These are phyloP conservation scores for Garcia nutans DNA, from an alignment of 345 rosid species.

Conservation along the genomic window DNA sequence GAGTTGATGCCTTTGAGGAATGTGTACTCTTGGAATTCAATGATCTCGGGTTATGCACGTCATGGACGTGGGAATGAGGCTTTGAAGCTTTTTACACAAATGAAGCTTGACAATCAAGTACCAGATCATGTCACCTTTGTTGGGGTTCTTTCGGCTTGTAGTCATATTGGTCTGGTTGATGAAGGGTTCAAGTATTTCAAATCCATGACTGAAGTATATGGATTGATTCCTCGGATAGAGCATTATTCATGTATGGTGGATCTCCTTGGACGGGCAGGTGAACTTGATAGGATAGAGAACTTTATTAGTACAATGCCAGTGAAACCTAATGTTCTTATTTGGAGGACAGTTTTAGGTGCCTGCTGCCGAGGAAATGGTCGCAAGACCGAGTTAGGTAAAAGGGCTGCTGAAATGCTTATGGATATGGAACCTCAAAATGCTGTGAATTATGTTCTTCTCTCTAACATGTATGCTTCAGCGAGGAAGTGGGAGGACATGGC, in stretches of 20 bases:
- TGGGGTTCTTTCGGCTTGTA: slow-evolving; percentile 89
- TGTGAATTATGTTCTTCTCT: slow-evolving; percentile 80
- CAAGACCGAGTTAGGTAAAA: slow-evolving; percentile 62
- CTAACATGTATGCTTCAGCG: slow-evolving; percentile 86
- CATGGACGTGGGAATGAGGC: slow-evolving; percentile 83
- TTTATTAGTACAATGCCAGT: slow-evolving; percentile 67
- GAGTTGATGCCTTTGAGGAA: slow-evolving; percentile 65
- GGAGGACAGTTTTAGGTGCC: slow-evolving; percentile 91
- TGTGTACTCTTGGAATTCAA: slow-evolving; percentile 92
- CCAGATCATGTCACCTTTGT: slow-evolving; percentile 97
- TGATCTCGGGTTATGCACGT: slow-evolving; percentile 87
- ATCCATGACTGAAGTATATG: slow-evolving; percentile 58
- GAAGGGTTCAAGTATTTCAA: slow-evolving; percentile 72
- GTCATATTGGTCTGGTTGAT: slow-evolving; percentile 77
- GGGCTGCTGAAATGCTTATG: slow-evolving; percentile 76
- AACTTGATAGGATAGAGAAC: slow-evolving; percentile 64
- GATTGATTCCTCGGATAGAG: slow-evolving; percentile 66
- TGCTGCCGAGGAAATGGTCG: slow-evolving; percentile 66
- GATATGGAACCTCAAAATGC: slow-evolving; percentile 81
- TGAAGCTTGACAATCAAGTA: slow-evolving; percentile 59
- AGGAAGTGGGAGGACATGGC: slow-evolving; percentile 82
- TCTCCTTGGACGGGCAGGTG: slow-evolving; percentile 85
- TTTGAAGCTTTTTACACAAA: slow-evolving; percentile 51
- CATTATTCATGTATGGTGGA: slow-evolving; percentile 92
- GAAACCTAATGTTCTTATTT: slow-evolving; percentile 73